These are phyloP conservation scores for Fusarium buharicum DNA, from an alignment of 2,329 filamentous ascomycete species.

Conservation along the genomic window DNA sequence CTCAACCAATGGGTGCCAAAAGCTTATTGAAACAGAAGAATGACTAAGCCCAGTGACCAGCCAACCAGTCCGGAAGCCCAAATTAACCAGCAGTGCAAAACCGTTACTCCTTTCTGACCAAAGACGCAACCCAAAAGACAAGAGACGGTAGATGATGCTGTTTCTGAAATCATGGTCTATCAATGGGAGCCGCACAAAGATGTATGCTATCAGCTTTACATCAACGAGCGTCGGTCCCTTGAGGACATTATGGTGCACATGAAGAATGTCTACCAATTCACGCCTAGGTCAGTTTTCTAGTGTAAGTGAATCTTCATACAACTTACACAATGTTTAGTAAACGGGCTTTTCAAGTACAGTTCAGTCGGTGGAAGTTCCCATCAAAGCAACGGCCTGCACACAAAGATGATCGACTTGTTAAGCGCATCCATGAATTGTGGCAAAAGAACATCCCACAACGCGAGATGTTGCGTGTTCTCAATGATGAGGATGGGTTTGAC, in stretches of 20 bases:
- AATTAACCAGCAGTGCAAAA: conserved; percentile 46
- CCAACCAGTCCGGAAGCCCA: conserved; percentile 34
- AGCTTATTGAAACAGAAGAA: background rate
- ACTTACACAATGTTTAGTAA: conserved; percentile 62
- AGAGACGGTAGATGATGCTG: conserved; percentile 24
- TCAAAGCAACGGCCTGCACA: conserved; percentile 77
- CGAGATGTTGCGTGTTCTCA: conserved; percentile 77
- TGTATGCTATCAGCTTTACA: conserved; percentile 71
- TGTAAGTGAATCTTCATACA: conserved; percentile 6
- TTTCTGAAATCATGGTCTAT: conserved; percentile 55
- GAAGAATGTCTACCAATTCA: conserved; percentile 71
- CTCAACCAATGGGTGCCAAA: too few relatives aligned
- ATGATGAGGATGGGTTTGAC: conserved; percentile 74
- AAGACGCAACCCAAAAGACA: conserved; percentile 39
- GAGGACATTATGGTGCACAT: conserved; percentile 81
- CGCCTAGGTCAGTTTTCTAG: conserved; percentile 61
- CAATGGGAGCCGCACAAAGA: conserved; percentile 59
- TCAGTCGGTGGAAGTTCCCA: conserved; percentile 82
- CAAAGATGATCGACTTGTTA: conserved; percentile 73
- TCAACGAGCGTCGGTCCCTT: conserved; percentile 77
- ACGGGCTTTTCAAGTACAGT: conserved; percentile 79
- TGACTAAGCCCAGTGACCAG: conserved; percentile 31
- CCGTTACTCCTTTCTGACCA: conserved; percentile 40
- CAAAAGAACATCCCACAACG: conserved; percentile 76
- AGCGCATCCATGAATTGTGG: conserved; percentile 80